A percentile compares a stretch with the other conserved stretches of the same genome.
These are phyloP conservation scores for Neofusicoccum cordaticola DNA, from an alignment of 2,329 filamentous ascomycete species.

Conservation along the genomic window DNA sequence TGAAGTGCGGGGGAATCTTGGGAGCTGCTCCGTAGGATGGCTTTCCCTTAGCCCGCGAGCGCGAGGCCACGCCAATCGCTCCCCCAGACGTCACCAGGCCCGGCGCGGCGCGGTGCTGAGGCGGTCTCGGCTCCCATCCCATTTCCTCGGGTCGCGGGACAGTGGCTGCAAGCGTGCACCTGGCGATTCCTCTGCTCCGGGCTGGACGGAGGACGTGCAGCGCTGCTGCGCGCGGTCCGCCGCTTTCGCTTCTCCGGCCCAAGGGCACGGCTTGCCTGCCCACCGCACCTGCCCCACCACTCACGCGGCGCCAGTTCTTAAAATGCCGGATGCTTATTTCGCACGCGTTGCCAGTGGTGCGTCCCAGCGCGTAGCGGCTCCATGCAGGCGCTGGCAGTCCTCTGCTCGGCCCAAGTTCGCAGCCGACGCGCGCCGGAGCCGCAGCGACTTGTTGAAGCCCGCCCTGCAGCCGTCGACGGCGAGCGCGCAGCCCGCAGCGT, in stretches of 20 bases:
- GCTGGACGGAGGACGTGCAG: not conserved
- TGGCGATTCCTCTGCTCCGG: conserved; percentile 6
- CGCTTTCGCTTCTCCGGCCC: not conserved
- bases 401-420: conserved; percentile 9
- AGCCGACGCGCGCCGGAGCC: not conserved
- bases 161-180: not conserved
- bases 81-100: conserved; percentile 7
- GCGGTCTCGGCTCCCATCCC: conserved; percentile 6
- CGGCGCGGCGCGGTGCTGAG: conserved; percentile 6
- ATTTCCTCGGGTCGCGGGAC: conserved; percentile 9
- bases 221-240: not conserved
- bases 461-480: not conserved
- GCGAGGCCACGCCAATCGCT: not conserved
- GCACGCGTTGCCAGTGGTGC: conserved; percentile 6
- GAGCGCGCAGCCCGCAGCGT: not conserved
- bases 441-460: not conserved
- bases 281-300: not conserved
- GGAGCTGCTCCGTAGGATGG: not conserved
- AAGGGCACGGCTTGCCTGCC: not conserved
- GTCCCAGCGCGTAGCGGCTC: not conserved
- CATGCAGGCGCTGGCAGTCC: not conserved
- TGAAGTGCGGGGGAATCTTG: conserved; percentile 16
- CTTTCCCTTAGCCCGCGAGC: conserved; percentile 14
- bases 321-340: conserved; percentile 14
- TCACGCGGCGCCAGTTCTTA: conserved; percentile 4